Conservation (phyloP, 2,329 filamentous ascomycete species). For the Aspergillus latus region DNA sequence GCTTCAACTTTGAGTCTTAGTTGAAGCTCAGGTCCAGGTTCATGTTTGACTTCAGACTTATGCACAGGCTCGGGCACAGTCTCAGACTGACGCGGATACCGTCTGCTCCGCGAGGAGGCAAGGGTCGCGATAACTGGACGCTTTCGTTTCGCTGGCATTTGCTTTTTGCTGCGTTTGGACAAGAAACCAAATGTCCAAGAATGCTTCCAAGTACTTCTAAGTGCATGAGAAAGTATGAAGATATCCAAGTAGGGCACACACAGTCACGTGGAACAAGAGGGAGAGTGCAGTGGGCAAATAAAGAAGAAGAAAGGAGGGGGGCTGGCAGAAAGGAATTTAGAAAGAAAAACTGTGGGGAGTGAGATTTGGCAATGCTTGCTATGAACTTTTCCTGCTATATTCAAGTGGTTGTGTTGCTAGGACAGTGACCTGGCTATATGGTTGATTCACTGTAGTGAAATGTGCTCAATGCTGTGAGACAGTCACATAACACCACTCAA, state of each 20-base stretch:
- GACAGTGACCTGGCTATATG: neutral
- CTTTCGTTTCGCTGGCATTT: conserved; percentile 2
- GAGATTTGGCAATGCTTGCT: neutral
- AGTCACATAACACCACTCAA: neutral
- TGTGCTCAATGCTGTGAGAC: neutral
- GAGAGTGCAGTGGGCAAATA: neutral
- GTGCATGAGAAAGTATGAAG: conserved; percentile 5
- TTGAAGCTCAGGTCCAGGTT: neutral
- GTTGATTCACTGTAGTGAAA: neutral
- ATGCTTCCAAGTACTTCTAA: neutral
- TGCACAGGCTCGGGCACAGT: neutral
- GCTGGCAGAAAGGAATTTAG: neutral
- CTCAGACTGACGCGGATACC: neutral
- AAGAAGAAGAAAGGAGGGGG: neutral
- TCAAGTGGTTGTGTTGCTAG: neutral
- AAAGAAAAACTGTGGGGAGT: neutral
- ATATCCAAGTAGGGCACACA: conserved; percentile 10
- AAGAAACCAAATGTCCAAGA: neutral
- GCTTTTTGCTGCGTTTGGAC: neutral
- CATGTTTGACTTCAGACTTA: neutral
- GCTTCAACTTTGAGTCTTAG: neutral
- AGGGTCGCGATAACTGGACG: neutral
- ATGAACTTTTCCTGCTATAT: neutral
- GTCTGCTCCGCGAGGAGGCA: conserved; percentile 2
- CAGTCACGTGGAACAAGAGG: conserved; percentile 16